phyloP scores from a whole-genome alignment of 2,329 filamentous ascomycete species.

The Fusarium incarnatum region DNA sequence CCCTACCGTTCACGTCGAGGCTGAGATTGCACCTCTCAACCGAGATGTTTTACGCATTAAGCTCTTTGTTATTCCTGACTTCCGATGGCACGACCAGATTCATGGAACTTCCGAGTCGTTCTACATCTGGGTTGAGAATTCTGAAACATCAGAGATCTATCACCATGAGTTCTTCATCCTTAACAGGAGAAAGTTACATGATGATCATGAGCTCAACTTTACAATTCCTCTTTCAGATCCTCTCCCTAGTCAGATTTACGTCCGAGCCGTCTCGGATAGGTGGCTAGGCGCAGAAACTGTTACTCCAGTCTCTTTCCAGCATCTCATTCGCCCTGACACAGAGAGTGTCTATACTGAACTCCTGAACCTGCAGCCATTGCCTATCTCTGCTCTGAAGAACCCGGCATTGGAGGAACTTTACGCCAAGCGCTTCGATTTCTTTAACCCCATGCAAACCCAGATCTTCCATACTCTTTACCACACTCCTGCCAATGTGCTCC shows the following conservation, averaged over 20 bases:
- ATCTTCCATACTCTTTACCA: slow-evolving; percentile 98
- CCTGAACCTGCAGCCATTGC: slow-evolving; percentile 88
- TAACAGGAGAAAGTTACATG: slow-evolving; percentile 87
- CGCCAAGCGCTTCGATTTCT: slow-evolving; percentile 88
- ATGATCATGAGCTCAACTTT: slow-evolving; percentile 98
- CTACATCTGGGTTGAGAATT: slow-evolving; percentile 99
- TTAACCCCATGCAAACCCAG: slow-evolving; percentile 99
- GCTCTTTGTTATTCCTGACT: slow-evolving; percentile 87
- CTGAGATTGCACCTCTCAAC: slow-evolving; percentile 95
- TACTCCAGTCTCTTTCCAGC: slow-evolving; percentile 94
- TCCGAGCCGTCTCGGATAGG: slow-evolving; percentile 91
- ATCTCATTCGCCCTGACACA: slow-evolving; percentile 95
- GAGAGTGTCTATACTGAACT: slow-evolving; percentile 98
- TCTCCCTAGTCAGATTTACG: slow-evolving; percentile 94
- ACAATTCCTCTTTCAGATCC: slow-evolving; percentile 96
- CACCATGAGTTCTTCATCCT: slow-evolving; percentile 98
- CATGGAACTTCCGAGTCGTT: slow-evolving; percentile 96
- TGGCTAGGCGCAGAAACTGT: slow-evolving; percentile 98
- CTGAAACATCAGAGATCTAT: slow-evolving; percentile 96
- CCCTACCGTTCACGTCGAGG: slow-evolving; percentile 89
- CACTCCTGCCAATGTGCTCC: slow-evolving; percentile 88
- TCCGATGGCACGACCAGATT: slow-evolving; percentile 92
- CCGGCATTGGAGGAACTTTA: slow-evolving; percentile 89
- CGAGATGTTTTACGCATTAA: slow-evolving; percentile 93
- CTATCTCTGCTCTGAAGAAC: slow-evolving; percentile 88